Conservation (phyloP, 768 basidiomycete genomes). For the Boletellus emodensis region DNA sequence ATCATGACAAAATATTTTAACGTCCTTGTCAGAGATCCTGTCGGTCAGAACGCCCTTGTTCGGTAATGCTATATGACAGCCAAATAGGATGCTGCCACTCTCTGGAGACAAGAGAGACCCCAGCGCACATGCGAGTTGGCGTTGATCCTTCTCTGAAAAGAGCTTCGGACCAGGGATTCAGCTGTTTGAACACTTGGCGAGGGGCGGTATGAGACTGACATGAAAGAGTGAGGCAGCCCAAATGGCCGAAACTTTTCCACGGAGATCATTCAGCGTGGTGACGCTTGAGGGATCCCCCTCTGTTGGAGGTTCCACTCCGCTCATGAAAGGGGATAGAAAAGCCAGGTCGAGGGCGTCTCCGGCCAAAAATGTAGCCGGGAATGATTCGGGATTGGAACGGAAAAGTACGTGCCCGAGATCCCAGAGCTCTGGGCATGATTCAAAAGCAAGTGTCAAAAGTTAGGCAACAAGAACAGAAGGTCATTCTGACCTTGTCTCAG, state of each 20-base stretch:
- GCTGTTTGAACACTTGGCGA: constrained; percentile 19
- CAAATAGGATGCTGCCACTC: constrained; percentile 30
- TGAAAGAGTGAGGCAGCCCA: constrained; percentile 49
- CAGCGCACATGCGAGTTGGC: constrained; percentile 21
- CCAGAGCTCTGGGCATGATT: constrained; percentile 36
- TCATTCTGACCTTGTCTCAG: constrained; percentile 30
- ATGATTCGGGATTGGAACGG: constrained; percentile 45
- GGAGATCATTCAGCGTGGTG: constrained; percentile 42
- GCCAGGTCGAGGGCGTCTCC: constrained; percentile 51
- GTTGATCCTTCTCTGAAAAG: constrained; percentile 26
- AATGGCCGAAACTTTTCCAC: constrained; percentile 45
- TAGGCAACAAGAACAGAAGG: background rate
- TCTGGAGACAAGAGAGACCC: constrained; percentile 26
- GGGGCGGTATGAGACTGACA: constrained; percentile 6
- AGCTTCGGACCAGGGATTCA: constrained; percentile 25
- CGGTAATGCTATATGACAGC: constrained; percentile 21
- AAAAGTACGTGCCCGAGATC: constrained; percentile 60
- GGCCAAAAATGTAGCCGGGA: constrained; percentile 51
- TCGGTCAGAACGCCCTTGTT: constrained; percentile 5
- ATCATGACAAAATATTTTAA: constrained; percentile 22
- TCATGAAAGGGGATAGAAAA: constrained; percentile 34
- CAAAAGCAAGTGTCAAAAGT: background rate
- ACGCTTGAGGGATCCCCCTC: constrained; percentile 29
- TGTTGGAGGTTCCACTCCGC: constrained; percentile 13
- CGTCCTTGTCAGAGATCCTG: background rate